Evolutionary conservation across 2,329 filamentous ascomycete species (phyloP), one percentile per base, ranked within the genome.

Genomic region (Exserohilum turcica): DNA sequence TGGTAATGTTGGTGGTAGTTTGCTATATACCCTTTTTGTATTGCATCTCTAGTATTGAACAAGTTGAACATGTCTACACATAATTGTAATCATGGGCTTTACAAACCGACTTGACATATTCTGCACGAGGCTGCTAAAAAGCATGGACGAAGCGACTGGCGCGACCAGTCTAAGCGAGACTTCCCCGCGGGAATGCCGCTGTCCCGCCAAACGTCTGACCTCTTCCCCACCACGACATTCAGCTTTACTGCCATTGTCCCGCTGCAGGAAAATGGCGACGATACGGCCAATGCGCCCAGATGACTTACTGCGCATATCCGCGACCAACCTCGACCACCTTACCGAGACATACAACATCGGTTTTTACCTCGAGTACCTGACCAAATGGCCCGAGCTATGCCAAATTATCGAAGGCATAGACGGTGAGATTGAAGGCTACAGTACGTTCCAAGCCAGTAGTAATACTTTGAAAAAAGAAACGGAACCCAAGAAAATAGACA

Each of bases 281-380:
- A 90, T 97, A 70, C 88, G 92, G 46, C 86, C 90, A 64, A 96
- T 97, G 72, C 63, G 60, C 16, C 60, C 63, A 7, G 55, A 60
- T 5, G 94, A 99, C 75, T 82, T 97, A 57, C 86, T 96, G 77
- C 88, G 87, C 63, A 88, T 97, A 76, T 96, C 95, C 64, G 87
- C 92, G 61, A 96, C 92, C 77, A 99, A 99, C 73, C 87, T 99
- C 57, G 94, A 99, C 72, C 91, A 91, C 35, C 82, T 97, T 57
- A 97, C 94, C n/a, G 94, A 99, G 79, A 97, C 95, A 51, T 99
- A 97, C 79, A 92, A 96, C 74, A 84, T 96, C 61, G 85, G 86
- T 58, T 99, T 97, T 80, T 99, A 99, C 79, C 85, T 97, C 54
- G 90, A 95, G 69, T 99, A 99, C 77, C 86, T 96, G 61, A 91